These are phyloP conservation scores for Acer negundo DNA, from an alignment of 345 rosid species.

Conservation along the genomic window DNA sequence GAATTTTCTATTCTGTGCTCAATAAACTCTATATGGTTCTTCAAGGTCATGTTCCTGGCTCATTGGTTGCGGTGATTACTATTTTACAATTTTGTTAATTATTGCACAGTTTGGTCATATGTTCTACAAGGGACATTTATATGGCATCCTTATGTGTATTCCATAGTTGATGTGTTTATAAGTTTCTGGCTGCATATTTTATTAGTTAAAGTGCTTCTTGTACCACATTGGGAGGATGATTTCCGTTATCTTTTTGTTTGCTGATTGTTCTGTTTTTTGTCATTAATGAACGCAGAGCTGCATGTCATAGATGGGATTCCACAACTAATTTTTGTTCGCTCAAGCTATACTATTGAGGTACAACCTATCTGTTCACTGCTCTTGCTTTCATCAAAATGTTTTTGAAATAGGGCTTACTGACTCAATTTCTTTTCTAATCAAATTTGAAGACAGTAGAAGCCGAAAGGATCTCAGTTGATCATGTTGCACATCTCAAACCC, in stretches of 20 bases:
- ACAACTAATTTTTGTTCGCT: slow-evolving; percentile 80
- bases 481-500: slow-evolving; percentile 98
- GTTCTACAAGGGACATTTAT: too few relatives aligned
- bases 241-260: neutral
- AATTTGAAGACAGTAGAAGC: slow-evolving; percentile 85
- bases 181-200: neutral
- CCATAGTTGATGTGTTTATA: too few relatives aligned
- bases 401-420: neutral
- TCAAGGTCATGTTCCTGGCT: too few relatives aligned
- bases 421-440: slow-evolving; percentile 6
- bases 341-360: slow-evolving; percentile 97
- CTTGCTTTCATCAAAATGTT: slow-evolving; percentile 4
- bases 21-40: too few relatives aligned
- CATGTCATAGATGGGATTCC: slow-evolving; percentile 98
- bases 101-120: too few relatives aligned
- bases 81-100: neutral
- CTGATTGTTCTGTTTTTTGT: slow-evolving; percentile 16
- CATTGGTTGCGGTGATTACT: neutral
- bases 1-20: too few relatives aligned
- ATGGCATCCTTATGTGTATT: too few relatives aligned
- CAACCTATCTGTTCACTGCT: slow-evolving; percentile 5
- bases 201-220: neutral
- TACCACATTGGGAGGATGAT: neutral
- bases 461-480: slow-evolving; percentile 93
- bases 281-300: slow-evolving; percentile 52